A percentile compares a stretch with the other conserved stretches of the same genome.
These are phyloP conservation scores for Eimeria praecox DNA, from an alignment of 169 alveolate genomes.

Conservation along the genomic window DNA sequence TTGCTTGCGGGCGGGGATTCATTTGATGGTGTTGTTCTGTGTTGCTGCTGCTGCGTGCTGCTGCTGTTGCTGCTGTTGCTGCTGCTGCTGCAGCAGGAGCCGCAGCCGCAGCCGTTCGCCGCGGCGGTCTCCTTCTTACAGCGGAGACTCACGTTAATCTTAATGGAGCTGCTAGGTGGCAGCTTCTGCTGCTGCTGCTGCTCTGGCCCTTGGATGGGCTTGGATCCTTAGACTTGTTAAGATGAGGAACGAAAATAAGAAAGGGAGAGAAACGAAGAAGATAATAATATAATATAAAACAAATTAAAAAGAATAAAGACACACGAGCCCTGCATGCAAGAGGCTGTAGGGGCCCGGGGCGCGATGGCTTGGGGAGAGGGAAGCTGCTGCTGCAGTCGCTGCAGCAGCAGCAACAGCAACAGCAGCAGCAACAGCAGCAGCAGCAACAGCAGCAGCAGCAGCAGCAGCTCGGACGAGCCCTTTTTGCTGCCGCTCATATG, in stretches of 20 bases:
- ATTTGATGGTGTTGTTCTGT: neutral
- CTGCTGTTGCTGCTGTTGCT: neutral
- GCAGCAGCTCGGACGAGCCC: conserved; percentile 14
- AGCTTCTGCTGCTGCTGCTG: neutral
- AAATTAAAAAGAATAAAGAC: neutral
- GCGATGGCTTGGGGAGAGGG: neutral
- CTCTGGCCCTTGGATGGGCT: neutral
- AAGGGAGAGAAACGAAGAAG: too few species aligned
- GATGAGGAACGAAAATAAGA: too few species aligned
- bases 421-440: conserved; percentile 16
- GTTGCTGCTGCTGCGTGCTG: conserved; percentile 6
- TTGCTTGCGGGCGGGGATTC: too few species aligned
- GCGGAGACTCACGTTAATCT: conserved; percentile 36
- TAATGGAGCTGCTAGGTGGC: neutral
- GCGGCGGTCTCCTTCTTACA: conserved; percentile 54
- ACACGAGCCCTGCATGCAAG: neutral
- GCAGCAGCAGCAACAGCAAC: neutral
- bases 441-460: neutral
- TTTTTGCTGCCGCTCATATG: conserved; percentile 6
- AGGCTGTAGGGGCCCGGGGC: neutral
- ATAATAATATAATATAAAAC: too few species aligned
- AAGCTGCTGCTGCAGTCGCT: neutral
- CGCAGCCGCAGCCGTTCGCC: conserved; percentile 58
- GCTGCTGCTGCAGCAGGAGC: conserved; percentile 42
- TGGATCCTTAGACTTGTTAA: neutral